A percentile compares a stretch with the other conserved stretches of the same genome.
Evolutionary conservation across 805 yeast genomes (phyloP).

Genomic region (Zygoascus biomembranicola): DNA sequence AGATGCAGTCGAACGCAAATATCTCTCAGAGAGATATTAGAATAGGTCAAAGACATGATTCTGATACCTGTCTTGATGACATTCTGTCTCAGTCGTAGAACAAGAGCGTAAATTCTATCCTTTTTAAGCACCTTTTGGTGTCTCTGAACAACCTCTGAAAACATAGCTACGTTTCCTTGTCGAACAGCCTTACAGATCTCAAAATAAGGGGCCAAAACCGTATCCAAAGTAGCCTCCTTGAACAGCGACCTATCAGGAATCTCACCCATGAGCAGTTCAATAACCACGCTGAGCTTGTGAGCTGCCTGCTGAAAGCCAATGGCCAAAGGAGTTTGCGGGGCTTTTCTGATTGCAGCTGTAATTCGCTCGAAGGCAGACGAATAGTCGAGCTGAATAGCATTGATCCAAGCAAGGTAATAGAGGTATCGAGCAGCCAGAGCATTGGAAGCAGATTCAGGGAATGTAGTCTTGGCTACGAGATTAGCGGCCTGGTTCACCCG

Average conservation of each 20-base stretch:
- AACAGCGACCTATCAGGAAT: conserved; percentile 84
- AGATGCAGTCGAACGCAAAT: conserved; percentile 86
- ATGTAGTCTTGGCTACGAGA: conserved; percentile 79
- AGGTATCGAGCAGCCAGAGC: conserved; percentile 87
- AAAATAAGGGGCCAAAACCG: conserved; percentile 69
- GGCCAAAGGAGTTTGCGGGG: conserved; percentile 83
- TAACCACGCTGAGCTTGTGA: conserved; percentile 75
- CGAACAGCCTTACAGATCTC: conserved; percentile 87
- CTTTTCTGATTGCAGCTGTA: conserved; percentile 91
- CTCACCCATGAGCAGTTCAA: conserved; percentile 93
- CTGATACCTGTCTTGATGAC: conserved; percentile 97
- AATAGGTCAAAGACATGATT: conserved; percentile 83
- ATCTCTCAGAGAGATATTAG: conserved; percentile 84
- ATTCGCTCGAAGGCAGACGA: conserved; percentile 83
- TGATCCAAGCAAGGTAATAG: conserved; percentile 84
- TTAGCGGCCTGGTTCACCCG: conserved; percentile 84
- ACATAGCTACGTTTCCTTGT: conserved; percentile 77
- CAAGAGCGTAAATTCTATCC: conserved; percentile 79
- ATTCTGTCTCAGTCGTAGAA: conserved; percentile 85
- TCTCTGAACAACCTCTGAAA: conserved; percentile 59
- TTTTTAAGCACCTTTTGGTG: conserved; percentile 54
- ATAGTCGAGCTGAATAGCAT: conserved; percentile 87
- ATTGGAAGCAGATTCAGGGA: conserved; percentile 77
- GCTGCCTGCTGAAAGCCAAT: conserved; percentile 85
- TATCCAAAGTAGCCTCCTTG: conserved; percentile 51